Conservation (phyloP, 2,329 filamentous ascomycete species). For the Dactylellina sp. region DNA sequence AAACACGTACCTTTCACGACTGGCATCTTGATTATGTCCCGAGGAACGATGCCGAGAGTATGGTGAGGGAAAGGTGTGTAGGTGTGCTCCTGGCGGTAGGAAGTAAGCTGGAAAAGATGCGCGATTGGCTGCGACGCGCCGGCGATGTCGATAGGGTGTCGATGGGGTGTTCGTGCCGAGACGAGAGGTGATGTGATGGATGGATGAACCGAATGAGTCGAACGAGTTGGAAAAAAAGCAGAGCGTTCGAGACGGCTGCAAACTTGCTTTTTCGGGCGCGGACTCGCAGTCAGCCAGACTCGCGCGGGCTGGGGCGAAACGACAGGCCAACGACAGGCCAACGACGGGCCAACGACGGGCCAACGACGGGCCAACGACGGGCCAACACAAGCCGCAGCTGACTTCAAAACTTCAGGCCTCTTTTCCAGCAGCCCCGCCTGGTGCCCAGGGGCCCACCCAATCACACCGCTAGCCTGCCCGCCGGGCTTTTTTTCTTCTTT, state of each 20-base stretch:
- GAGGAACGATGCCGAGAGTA: not conserved
- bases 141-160: conserved; percentile 4
- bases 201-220: too few relatives aligned
- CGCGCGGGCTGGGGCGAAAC: too few relatives aligned
- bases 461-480: not conserved
- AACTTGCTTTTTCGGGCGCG: conserved; percentile 14
- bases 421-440: conserved; percentile 5
- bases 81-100: conserved; percentile 7
- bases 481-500: too few relatives aligned
- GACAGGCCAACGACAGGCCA: too few relatives aligned
- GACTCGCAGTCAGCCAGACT: too few relatives aligned
- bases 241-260: not conserved
- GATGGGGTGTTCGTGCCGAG: conserved; percentile 16
- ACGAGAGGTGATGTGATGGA: not conserved
- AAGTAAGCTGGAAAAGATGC: conserved; percentile 15
- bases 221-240: not conserved
- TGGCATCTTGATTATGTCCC: conserved; percentile 69
- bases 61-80: not conserved
- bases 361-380: conserved; percentile 12
- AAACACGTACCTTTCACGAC: conserved; percentile 71
- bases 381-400: conserved; percentile 22
- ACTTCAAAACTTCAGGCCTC: conserved; percentile 36
- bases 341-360: too few relatives aligned
- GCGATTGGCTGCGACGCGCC: conserved; percentile 36
- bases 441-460: conserved; percentile 17